Percentiles rank a stretch among this genome's conserved stretches.
Conservation (phyloP, 2,329 filamentous ascomycete genomes). For the Mycosphaerella arachidis region DNA sequence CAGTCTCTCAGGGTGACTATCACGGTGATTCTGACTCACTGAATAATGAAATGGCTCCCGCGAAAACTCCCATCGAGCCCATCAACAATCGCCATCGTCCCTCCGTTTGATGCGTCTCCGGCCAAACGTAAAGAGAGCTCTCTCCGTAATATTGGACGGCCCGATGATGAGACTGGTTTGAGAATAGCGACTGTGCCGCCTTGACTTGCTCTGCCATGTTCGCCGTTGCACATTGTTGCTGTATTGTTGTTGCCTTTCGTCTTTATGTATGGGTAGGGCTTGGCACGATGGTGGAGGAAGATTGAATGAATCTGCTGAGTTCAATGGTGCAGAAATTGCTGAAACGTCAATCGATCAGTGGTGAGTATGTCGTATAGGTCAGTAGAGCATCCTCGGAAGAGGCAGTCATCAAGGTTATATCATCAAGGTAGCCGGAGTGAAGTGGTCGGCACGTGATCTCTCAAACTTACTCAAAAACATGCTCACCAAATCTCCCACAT, state of each 20-base stretch:
- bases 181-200: slow-evolving; percentile 28
- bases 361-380: neutral
- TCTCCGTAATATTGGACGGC: slow-evolving; percentile 9
- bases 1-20: neutral
- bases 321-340: neutral
- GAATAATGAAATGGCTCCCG: slow-evolving; percentile 16
- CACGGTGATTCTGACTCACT: slow-evolving; percentile 14
- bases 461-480: slow-evolving; percentile 1
- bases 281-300: neutral
- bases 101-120: slow-evolving; percentile 1
- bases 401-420: neutral
- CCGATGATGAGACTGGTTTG: slow-evolving; percentile 10
- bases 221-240: slow-evolving; percentile 25
- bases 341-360: neutral
- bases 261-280: neutral
- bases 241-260: neutral
- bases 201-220: slow-evolving; percentile 13
- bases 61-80: slow-evolving; percentile 11
- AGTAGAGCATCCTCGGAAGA: neutral
- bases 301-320: neutral
- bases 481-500: neutral
- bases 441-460: neutral
- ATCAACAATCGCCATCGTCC: slow-evolving; percentile 22
- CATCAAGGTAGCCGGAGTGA: neutral
- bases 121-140: slow-evolving; percentile 23